Evolutionary conservation across 345 rosid species (phyloP), one percentile per base, ranked within the genome.

Genomic region (Raphanus raphanistrum): DNA sequence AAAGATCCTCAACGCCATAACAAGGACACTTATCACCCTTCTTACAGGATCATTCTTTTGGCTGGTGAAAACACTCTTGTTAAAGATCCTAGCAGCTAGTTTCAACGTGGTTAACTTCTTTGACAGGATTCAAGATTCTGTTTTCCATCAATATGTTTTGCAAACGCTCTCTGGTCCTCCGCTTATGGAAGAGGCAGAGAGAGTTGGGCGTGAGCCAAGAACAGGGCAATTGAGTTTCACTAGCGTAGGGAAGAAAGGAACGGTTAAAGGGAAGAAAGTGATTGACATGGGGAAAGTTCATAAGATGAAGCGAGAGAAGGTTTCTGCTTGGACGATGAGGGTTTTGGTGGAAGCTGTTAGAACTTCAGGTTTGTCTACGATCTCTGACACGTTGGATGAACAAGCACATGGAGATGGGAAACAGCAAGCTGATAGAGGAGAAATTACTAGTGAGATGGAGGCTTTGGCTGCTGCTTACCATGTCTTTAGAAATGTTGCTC

Each of bases 271-370:
- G 62, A 84, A 78, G 74, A 92, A 85, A 86, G 78, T 89, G 64
- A 90, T 94, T 83, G 93, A 94, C 82, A 90, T 92, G 92, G 94
- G 86, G 50, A 84, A 82, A 72, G 76, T 92, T 69, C 94, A 92
- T 64, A 82, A 82, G 75, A 82, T 94, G 88, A 92, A 92, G 75
- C 87, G 84, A 36, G 96, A 89, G 59, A 94, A 89, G 80, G 97
- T 94, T 71, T 90, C 98, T 0, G 86, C 96, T 61, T 94, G 98
- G 98, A 88, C 90, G 2, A 90, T 94, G 97, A 87, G 92, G 80
- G 85, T 87, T 50, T 82, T 94, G 83, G 84, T 89, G 13, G 96
- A 94, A 66, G 88, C 93, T 0, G 86, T 90, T 63, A 88, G 85
- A 57, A 90, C 80, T 70, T 87, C 97, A 0, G 87, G 93, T 45